Conservation (phyloP, 805 yeast species). For the Ogataea siamensis region DNA sequence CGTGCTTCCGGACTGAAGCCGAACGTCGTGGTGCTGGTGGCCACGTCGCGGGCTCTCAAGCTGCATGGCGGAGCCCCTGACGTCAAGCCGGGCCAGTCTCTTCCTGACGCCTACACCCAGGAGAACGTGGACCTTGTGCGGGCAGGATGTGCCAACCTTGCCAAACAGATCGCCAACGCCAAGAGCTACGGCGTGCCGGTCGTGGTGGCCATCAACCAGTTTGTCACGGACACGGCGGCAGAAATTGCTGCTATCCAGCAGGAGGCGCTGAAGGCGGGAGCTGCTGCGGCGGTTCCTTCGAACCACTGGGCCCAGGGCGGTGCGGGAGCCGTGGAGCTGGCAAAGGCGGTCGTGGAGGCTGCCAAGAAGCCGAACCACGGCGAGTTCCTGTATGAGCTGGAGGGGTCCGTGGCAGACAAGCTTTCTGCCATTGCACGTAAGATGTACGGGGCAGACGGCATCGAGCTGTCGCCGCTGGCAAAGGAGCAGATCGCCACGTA, state of each 20-base stretch:
- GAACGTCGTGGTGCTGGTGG: conserved; percentile 76
- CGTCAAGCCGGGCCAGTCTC: conserved; percentile 79
- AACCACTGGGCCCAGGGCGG: conserved; percentile 92
- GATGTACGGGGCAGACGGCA: conserved; percentile 75
- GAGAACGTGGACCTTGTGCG: conserved; percentile 70
- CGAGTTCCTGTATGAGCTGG: conserved; percentile 57
- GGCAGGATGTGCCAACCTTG: conserved; percentile 71
- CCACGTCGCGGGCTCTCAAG: conserved; percentile 81
- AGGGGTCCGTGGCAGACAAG: conserved; percentile 62
- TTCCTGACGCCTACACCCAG: conserved; percentile 68
- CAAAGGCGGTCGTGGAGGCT: conserved; percentile 65
- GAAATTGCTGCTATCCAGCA: conserved; percentile 69
- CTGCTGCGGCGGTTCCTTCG: conserved; percentile 72
- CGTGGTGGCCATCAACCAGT: conserved; percentile 78
- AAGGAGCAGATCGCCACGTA: conserved; percentile 64
- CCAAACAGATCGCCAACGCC: conserved; percentile 74
- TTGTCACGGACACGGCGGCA: conserved; percentile 66
- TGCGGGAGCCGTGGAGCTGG: conserved; percentile 71
- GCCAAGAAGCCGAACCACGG: conserved; percentile 39
- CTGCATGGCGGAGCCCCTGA: conserved; percentile 90
- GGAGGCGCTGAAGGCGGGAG: conserved; percentile 74
- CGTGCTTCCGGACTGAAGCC: conserved; percentile 79
- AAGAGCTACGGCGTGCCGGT: conserved; percentile 72
- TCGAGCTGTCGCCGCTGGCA: conserved; percentile 69
- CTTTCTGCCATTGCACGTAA: conserved; percentile 64